These are phyloP conservation scores for Fraxinus americana DNA, from an alignment of 257 asterid genomes.

Conservation along the genomic window DNA sequence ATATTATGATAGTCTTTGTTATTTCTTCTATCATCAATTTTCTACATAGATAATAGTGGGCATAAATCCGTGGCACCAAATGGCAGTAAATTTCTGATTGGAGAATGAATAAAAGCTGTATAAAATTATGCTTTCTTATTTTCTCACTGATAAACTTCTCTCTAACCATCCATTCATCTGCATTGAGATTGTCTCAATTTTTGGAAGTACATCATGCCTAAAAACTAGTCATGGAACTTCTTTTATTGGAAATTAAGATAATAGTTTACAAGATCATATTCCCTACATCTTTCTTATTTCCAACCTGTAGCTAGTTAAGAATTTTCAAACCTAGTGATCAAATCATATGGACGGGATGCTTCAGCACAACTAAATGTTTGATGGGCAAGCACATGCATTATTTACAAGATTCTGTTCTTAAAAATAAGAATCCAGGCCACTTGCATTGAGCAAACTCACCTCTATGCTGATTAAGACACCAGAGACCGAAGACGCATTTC, in stretches of 20 bases:
- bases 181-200: background rate
- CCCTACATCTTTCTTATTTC: background rate
- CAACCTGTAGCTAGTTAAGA: slow-evolving; percentile 3
- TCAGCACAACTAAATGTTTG: slow-evolving; percentile 2
- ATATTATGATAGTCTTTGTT: background rate
- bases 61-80: background rate
- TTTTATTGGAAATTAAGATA: background rate
- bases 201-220: background rate
- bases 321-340: background rate
- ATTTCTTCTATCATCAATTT: slow-evolving; percentile 1
- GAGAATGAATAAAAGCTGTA: background rate
- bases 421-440: slow-evolving; percentile 17
- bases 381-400: background rate
- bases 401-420: background rate
- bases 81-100: background rate
- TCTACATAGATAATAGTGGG: background rate
- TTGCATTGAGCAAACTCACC: slow-evolving; percentile 44
- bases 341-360: background rate
- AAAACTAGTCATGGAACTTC: background rate
- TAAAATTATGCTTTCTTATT: background rate
- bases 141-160: background rate
- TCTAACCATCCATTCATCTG: background rate
- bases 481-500: slow-evolving; percentile 60
- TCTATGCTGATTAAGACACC: slow-evolving; percentile 70
- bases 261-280: background rate